These are phyloP conservation scores for Periconia sp. DNA, from an alignment of 2,329 filamentous ascomycete genomes.

Conservation along the genomic window DNA sequence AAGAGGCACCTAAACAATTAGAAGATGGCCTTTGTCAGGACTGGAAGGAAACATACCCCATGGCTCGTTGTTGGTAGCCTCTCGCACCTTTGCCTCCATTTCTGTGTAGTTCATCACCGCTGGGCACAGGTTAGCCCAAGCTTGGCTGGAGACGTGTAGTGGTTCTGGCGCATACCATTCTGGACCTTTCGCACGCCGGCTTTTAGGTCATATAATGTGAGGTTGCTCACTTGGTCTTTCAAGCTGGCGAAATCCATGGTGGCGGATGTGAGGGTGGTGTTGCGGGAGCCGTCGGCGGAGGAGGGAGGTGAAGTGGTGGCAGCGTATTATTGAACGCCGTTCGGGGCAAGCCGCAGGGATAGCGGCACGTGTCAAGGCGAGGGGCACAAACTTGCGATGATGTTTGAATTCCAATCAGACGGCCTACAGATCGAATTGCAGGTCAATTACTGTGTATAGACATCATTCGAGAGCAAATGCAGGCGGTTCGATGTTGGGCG, in stretches of 20 bases:
- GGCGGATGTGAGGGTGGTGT: constrained; percentile 17
- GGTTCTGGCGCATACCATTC: constrained; percentile 70
- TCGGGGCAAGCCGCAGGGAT: constrained; percentile 7
- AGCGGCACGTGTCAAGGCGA: constrained; percentile 1
- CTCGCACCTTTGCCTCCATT: constrained; percentile 70
- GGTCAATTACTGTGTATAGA: too few relatives aligned
- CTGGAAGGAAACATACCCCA: constrained; percentile 74
- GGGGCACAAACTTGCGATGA: too few relatives aligned
- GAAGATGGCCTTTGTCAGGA: constrained; percentile 9
- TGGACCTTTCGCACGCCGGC: constrained; percentile 93
- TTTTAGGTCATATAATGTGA: constrained; percentile 94
- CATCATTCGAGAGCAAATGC: too few relatives aligned
- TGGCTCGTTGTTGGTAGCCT: constrained; percentile 98
- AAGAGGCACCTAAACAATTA: constrained; percentile 63
- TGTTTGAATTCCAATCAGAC: too few relatives aligned
- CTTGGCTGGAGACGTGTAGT: constrained; percentile 19
- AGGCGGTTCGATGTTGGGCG: too few relatives aligned
- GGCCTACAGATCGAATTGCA: too few relatives aligned
- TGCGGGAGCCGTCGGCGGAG: constrained; percentile 1
- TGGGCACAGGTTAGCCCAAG: constrained; percentile 46
- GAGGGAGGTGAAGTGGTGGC: constrained; percentile 14
- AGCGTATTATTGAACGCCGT: constrained; percentile 20
- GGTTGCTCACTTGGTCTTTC: constrained; percentile 84
- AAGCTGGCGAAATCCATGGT: constrained; percentile 84
- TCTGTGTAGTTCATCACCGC: constrained; percentile 98